phyloP scores from a whole-genome alignment of 176 grass and related monocot species.

The Carex parvula region DNA sequence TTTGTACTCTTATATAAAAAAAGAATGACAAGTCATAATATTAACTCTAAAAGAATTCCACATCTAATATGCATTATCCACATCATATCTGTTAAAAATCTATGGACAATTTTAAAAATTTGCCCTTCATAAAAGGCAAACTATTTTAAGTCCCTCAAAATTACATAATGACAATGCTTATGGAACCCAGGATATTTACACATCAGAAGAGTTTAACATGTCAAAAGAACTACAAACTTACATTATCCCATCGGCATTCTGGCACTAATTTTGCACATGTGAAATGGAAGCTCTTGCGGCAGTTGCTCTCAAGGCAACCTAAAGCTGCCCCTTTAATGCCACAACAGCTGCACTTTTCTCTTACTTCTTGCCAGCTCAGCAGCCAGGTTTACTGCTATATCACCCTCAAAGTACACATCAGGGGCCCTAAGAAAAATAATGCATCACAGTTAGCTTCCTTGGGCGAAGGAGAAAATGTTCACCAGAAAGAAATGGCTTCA shows the following conservation, averaged over 20 bases:
- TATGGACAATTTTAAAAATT: neutral
- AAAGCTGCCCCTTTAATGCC: conserved; percentile 91
- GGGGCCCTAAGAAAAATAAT: conserved; percentile 58
- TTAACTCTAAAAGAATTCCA: neutral
- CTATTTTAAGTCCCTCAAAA: neutral
- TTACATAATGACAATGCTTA: neutral
- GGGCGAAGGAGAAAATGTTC: neutral
- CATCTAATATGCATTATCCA: conserved; percentile 1
- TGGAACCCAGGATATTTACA: neutral
- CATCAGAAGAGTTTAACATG: neutral
- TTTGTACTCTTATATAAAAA: neutral
- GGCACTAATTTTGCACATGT: conserved; percentile 82
- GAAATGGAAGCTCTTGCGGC: conserved; percentile 85
- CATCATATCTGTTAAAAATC: neutral
- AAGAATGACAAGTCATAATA: neutral
- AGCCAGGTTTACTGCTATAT: conserved; percentile 57
- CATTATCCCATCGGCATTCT: conserved; percentile 88
- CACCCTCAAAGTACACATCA: conserved; percentile 91
- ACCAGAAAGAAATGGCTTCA: conserved; percentile 6
- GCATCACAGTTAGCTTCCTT: conserved; percentile 10
- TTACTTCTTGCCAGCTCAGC: conserved; percentile 77
- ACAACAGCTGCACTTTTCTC: conserved; percentile 82
- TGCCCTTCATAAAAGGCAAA: neutral
- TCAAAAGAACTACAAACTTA: conserved; percentile 36
- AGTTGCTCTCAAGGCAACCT: conserved; percentile 76